phyloP scores from a whole-genome alignment of 495 filamentous ascomycete genomes.

The Margaritispora aquatica region DNA sequence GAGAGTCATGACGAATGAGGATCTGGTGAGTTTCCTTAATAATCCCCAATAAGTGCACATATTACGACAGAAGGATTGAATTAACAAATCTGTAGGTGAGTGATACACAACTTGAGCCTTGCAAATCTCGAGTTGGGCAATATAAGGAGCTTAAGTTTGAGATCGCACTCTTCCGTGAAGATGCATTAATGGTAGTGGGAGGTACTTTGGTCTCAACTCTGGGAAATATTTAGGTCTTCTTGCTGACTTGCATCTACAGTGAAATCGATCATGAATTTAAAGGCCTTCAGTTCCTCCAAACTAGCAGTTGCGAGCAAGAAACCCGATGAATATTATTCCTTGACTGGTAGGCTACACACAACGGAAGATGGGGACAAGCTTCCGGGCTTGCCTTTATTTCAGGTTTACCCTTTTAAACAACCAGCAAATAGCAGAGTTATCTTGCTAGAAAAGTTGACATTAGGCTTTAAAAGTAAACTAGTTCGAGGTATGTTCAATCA shows the following conservation, averaged over 20 bases:
- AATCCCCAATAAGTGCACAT: neutral
- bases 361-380: neutral
- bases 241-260: no score
- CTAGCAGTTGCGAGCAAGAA: neutral
- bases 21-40: neutral
- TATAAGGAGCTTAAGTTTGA: no score
- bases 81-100: neutral
- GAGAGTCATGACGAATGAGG: neutral
- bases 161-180: no score
- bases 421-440: neutral
- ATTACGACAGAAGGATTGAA: neutral
- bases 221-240: no score
- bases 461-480: neutral
- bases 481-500: neutral
- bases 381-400: neutral
- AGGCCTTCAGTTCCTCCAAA: no score
- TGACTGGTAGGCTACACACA: neutral
- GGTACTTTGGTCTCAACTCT: no score
- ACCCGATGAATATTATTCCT: neutral
- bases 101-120: neutral
- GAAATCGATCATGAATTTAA: neutral
- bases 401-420: neutral
- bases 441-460: neutral
- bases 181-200: no score
- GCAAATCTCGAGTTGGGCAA: no score